Evolutionary conservation across 306 rosid species (phyloP).

Genomic region (Cyamopsis tetragonoloba): DNA sequence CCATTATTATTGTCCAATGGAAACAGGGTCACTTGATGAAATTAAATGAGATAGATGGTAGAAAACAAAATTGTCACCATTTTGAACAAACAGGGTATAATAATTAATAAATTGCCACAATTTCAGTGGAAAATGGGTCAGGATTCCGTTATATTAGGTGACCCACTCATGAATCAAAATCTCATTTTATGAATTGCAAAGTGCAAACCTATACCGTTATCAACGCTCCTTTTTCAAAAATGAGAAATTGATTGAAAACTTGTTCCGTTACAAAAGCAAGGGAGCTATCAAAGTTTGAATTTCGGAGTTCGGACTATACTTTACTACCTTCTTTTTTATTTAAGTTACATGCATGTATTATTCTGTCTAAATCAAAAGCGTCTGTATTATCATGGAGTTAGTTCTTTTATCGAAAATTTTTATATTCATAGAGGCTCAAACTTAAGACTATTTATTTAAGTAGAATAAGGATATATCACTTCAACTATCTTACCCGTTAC

Average conservation of each 20-base stretch:
- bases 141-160: constrained; percentile 14
- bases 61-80: constrained; percentile 5
- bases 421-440: too few species aligned
- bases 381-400: too few species aligned
- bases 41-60: too few species aligned
- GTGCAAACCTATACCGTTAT: constrained; percentile 2
- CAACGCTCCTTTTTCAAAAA: constrained; percentile 8
- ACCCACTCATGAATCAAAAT: constrained; percentile 12
- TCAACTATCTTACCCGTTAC: too few species aligned
- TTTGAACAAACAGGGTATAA: background rate
- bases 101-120: background rate
- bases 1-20: constrained; percentile 20
- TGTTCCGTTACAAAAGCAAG: background rate
- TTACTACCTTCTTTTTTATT: too few species aligned
- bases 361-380: too few species aligned
- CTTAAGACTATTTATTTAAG: too few species aligned
- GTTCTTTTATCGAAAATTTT: too few species aligned
- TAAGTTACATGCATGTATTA: too few species aligned
- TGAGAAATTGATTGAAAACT: background rate
- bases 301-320: too few species aligned
- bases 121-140: constrained; percentile 8
- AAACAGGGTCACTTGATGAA: background rate
- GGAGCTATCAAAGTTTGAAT: constrained; percentile 25
- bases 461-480: too few species aligned
- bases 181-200: constrained; percentile 1